Evolutionary conservation across 495 filamentous ascomycete genomes (phyloP).

Genomic region (Glonium stellatum): DNA sequence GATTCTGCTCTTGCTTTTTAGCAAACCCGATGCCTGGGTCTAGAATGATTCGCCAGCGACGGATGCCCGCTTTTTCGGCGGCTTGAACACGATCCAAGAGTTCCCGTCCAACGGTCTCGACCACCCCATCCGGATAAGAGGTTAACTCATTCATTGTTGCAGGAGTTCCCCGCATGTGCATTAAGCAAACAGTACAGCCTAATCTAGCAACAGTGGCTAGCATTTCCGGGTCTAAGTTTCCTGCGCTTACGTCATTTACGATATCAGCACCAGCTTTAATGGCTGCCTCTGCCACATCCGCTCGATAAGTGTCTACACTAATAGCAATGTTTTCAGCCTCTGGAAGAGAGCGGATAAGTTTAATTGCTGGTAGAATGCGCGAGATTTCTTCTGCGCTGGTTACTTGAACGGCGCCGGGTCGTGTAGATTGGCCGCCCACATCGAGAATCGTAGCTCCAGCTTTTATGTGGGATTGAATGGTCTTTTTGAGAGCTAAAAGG

Average conservation of each 20-base stretch:
- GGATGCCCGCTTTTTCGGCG: constrained; percentile 75
- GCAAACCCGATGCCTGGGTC: constrained; percentile 94
- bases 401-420: constrained; percentile 63
- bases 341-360: constrained; percentile 61
- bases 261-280: constrained; percentile 81
- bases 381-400: constrained; percentile 63
- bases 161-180: constrained; percentile 93
- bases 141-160: constrained; percentile 65
- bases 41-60: constrained; percentile 88
- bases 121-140: constrained; percentile 66
- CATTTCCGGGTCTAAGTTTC: constrained; percentile 73
- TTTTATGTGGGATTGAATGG: constrained; percentile 49
- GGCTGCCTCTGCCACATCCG: constrained; percentile 73
- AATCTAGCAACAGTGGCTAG: constrained; percentile 69
- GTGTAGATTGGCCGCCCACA: constrained; percentile 86
- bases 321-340: constrained; percentile 58
- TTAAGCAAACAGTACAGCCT: constrained; percentile 76
- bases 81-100: constrained; percentile 62
- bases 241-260: constrained; percentile 90
- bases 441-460: constrained; percentile 79
- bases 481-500: constrained; percentile 40
- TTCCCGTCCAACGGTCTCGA: constrained; percentile 63
- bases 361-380: constrained; percentile 71
- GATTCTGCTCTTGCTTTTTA: constrained; percentile 71
- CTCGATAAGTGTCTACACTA: constrained; percentile 87